Conservation (phyloP, 495 filamentous ascomycete species). For the Polyplosphaeria fusca region DNA sequence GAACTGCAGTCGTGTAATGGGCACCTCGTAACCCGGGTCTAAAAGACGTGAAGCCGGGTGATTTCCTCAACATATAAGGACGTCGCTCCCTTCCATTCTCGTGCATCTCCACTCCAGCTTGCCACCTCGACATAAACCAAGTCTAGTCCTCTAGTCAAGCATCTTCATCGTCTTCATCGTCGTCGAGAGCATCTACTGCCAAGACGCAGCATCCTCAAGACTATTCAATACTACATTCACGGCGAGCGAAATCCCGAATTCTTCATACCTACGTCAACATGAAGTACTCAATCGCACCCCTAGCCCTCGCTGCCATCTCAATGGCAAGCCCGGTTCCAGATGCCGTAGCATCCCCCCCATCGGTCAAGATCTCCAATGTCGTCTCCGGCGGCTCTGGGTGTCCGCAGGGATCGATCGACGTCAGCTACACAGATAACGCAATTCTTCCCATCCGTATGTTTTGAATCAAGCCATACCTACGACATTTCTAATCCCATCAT, state of each 20-base stretch:
- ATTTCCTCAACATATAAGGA: conserved; percentile 20
- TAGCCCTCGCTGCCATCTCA: conserved; percentile 20
- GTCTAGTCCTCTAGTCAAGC: background rate
- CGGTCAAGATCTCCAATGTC: conserved; percentile 25
- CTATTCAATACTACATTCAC: no score
- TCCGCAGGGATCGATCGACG: conserved; percentile 29
- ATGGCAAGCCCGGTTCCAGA: conserved; percentile 21
- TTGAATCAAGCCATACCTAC: background rate
- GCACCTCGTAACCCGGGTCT: conserved; percentile 17
- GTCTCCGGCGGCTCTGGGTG: conserved; percentile 32
- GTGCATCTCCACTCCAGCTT: conserved; percentile 17
- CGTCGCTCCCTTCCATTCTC: conserved; percentile 24
- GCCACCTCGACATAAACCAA: conserved; percentile 13
- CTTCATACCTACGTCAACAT: conserved; percentile 7
- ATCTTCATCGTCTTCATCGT: no score
- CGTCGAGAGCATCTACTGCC: no score
- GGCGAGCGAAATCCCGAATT: no score
- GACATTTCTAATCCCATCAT: background rate
- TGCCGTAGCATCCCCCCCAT: conserved; percentile 1
- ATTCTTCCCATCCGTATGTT: conserved; percentile 26
- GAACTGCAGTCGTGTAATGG: conserved; percentile 5
- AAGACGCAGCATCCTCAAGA: no score
- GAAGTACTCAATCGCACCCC: conserved; percentile 13
- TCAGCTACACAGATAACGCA: conserved; percentile 17
- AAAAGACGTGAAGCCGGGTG: background rate